A percentile compares a stretch with the other conserved stretches of the same genome.
Conservation (phyloP, 257 asterid genomes). For the Pogostemon cablin region DNA sequence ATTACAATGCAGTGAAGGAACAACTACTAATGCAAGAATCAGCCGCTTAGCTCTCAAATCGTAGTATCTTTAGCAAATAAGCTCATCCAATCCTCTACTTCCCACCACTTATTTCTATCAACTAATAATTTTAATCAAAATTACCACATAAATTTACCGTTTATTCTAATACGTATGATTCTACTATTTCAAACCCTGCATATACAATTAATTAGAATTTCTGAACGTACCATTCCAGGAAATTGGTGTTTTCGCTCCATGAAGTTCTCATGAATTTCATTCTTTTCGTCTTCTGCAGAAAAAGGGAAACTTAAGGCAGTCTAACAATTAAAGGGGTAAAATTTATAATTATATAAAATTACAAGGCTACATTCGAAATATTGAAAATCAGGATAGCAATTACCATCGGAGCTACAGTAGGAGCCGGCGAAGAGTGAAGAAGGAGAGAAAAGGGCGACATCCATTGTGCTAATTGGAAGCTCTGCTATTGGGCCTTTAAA, state of each 20-base stretch:
- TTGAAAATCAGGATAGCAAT: neutral
- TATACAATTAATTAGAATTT: neutral
- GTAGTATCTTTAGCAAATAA: conserved; percentile 2
- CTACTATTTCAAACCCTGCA: neutral
- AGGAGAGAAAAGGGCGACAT: conserved; percentile 87
- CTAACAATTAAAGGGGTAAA: neutral
- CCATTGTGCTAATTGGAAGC: conserved; percentile 48
- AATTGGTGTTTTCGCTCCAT: conserved; percentile 80
- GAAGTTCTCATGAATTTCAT: conserved; percentile 48
- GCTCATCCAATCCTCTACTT: conserved; percentile 9
- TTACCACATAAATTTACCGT: conserved; percentile 9
- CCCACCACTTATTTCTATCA: neutral
- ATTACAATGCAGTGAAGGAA: conserved; percentile 22
- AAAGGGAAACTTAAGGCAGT: neutral
- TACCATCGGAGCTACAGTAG: conserved; percentile 61
- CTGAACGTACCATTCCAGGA: conserved; percentile 58
- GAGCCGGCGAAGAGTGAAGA: conserved; percentile 80
- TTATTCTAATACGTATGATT: conserved; percentile 10
- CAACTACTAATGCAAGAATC: conserved; percentile 8
- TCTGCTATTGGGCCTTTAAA: too few species aligned
- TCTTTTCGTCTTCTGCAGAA: conserved; percentile 58
- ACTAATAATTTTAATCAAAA: neutral
- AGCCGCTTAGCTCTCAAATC: conserved; percentile 13
- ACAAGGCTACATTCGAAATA: neutral
- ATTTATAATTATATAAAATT: neutral